Evolutionary conservation across 768 basidiomycete species (phyloP).

Genomic region (Trametes elegans): DNA sequence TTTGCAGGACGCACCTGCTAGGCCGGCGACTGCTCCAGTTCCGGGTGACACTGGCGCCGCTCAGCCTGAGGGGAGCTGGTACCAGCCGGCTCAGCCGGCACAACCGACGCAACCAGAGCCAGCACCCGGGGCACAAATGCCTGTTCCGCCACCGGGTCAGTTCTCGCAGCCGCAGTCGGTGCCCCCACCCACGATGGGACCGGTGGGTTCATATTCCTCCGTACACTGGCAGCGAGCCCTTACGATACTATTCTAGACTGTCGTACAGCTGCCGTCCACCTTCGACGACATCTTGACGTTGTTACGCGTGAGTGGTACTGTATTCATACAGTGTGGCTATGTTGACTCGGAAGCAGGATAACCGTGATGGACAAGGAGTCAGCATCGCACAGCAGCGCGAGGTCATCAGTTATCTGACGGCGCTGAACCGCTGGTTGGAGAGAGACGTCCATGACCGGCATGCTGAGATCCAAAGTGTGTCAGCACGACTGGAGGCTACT

Average conservation of each 20-base stretch:
- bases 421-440: conserved; percentile 76
- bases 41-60: background rate
- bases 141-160: conserved; percentile 6
- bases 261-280: conserved; percentile 56
- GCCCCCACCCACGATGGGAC: background rate
- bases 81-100: background rate
- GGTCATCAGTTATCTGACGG: conserved; percentile 75
- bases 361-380: conserved; percentile 68
- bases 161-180: background rate
- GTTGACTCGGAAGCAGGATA: conserved; percentile 50
- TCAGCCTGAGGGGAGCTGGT: background rate
- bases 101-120: background rate
- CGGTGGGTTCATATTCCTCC: no score
- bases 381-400: conserved; percentile 79
- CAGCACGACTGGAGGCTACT: conserved; percentile 55
- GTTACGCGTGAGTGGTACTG: conserved; percentile 48
- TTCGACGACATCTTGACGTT: conserved; percentile 72
- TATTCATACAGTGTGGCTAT: background rate
- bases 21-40: conserved; percentile 7
- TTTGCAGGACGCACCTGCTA: background rate
- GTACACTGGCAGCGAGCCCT: no score
- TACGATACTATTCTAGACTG: conserved; percentile 54
- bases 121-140: background rate
- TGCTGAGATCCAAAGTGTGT: conserved; percentile 63
- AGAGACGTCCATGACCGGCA: conserved; percentile 80